phyloP scores from a whole-genome alignment of 306 rosid genomes.

The Quercus berberidifolia region DNA sequence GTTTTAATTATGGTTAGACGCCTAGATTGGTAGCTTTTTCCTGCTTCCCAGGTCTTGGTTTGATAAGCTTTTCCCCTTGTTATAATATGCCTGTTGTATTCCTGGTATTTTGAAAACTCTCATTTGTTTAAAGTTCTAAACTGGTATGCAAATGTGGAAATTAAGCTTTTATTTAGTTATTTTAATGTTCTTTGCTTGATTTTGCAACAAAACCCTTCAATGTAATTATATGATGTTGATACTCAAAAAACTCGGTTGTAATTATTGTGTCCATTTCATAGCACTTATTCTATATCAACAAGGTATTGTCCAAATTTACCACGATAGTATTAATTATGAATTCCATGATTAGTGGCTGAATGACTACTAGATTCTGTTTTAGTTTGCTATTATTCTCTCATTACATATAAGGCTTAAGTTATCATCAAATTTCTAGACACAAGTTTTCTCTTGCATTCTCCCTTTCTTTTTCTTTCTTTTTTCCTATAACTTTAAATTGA shows the following conservation, averaged over 20 bases:
- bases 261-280: not conserved
- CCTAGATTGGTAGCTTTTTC: not conserved
- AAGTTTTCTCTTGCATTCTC: not conserved
- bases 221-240: not conserved
- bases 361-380: not conserved
- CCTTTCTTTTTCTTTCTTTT: slow-evolving; percentile 12
- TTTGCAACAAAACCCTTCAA: not conserved
- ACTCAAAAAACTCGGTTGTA: not conserved
- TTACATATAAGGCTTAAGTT: not conserved
- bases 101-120: too few species aligned
- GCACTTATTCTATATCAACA: not conserved
- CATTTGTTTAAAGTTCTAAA: not conserved
- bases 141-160: not conserved
- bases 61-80: too few species aligned
- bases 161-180: slow-evolving; percentile 6
- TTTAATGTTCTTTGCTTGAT: not conserved
- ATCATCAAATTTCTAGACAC: not conserved
- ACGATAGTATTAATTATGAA: not conserved
- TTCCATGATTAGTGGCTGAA: not conserved
- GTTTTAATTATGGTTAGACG: not conserved
- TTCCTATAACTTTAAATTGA: not conserved
- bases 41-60: not conserved
- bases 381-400: not conserved
- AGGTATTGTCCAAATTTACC: not conserved
- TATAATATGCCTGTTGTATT: too few species aligned